Evolutionary conservation across 257 asterid genomes (phyloP).

Genomic region (Petunia secreta): DNA sequence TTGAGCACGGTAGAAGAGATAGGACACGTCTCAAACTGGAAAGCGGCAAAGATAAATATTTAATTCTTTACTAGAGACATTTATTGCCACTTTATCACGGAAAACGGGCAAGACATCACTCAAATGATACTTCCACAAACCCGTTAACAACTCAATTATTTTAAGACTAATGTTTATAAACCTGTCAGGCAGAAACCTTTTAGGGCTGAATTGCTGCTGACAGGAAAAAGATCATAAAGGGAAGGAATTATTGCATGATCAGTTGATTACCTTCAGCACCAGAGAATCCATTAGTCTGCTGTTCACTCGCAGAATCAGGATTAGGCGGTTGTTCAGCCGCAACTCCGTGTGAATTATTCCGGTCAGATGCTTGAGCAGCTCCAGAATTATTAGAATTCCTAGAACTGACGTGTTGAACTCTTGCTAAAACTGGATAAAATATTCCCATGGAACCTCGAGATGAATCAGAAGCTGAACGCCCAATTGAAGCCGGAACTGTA

Average conservation of each 20-base stretch:
- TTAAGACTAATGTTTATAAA: neutral
- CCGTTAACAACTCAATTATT: neutral
- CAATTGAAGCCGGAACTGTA: slow-evolving; percentile 59
- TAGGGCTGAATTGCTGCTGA: neutral
- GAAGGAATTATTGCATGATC: slow-evolving; percentile 11
- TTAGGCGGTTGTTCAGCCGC: slow-evolving; percentile 39
- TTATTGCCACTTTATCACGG: neutral
- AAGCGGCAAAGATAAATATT: neutral
- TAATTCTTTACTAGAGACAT: neutral
- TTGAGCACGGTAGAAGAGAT: neutral
- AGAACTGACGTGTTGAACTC: slow-evolving; percentile 60
- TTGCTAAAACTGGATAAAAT: slow-evolving; percentile 75
- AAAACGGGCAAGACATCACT: neutral
- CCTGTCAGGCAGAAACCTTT: neutral
- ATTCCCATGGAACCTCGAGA: slow-evolving; percentile 75
- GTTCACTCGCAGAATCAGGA: slow-evolving; percentile 48
- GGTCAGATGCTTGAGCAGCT: slow-evolving; percentile 58
- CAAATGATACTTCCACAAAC: neutral
- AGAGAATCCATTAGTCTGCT: slow-evolving; percentile 39
- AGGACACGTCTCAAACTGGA: neutral
- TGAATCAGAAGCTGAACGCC: slow-evolving; percentile 52
- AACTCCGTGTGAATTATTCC: slow-evolving; percentile 39
- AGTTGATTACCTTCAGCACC: slow-evolving; percentile 47
- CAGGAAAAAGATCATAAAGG: neutral
- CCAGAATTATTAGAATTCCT: slow-evolving; percentile 45